Conservation (phyloP, 768 basidiomycete species). For the Leccinum disarticulatum region DNA sequence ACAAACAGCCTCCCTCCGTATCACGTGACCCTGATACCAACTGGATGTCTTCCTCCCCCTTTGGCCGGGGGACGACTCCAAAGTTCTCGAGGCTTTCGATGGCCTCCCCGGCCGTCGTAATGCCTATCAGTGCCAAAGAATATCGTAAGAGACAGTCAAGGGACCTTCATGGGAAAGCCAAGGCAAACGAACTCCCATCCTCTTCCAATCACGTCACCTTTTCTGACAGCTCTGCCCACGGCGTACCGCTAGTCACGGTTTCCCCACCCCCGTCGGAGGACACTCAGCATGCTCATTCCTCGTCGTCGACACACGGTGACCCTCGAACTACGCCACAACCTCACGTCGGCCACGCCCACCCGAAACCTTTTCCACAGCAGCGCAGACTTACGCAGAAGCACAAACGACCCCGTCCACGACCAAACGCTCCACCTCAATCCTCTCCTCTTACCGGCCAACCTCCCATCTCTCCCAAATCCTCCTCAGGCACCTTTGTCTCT, state of each 20-base stretch:
- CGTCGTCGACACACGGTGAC: neutral
- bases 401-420: constrained; percentile 19
- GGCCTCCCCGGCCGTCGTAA: constrained; percentile 29
- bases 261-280: constrained; percentile 15
- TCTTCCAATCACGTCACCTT: constrained; percentile 14
- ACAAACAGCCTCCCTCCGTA: constrained; percentile 19
- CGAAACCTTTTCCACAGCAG: constrained; percentile 7
- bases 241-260: constrained; percentile 14
- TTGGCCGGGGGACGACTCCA: constrained; percentile 29
- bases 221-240: constrained; percentile 8
- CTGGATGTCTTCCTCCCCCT: constrained; percentile 31
- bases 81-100: constrained; percentile 33
- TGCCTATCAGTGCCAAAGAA: constrained; percentile 32
- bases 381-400: constrained; percentile 7
- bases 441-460: constrained; percentile 12
- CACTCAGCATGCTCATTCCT: neutral
- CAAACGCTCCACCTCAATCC: constrained; percentile 17
- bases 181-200: constrained; percentile 1
- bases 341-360: neutral
- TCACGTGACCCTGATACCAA: constrained; percentile 29
- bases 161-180: constrained; percentile 6
- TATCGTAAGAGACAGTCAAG: constrained; percentile 24
- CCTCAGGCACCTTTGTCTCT: constrained; percentile 28
- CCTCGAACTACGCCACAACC: constrained; percentile 7
- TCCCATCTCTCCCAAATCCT: constrained; percentile 29